Percentiles rank a stretch among this genome's conserved stretches.
Evolutionary conservation across 1,139 yeast genomes (phyloP).

Genomic region (Saccharomyces hybrid): DNA sequence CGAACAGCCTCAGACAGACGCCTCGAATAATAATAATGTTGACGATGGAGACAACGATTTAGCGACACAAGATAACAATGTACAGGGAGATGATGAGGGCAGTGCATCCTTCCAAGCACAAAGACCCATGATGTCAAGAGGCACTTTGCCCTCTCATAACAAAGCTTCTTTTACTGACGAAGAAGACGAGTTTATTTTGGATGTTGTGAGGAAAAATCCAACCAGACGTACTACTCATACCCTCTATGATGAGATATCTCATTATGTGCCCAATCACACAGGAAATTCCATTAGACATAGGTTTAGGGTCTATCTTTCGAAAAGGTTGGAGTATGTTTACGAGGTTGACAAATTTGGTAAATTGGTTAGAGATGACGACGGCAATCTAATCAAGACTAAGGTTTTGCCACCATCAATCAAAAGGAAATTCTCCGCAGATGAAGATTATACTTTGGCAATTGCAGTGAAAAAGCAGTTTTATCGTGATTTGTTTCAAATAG

Average conservation of each 20-base stretch:
- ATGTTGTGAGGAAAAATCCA: constrained; percentile 60
- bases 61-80: constrained; percentile 1
- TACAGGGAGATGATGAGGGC: constrained; percentile 3
- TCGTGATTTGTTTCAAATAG: constrained; percentile 28
- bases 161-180: constrained; percentile 45
- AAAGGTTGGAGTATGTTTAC: constrained; percentile 50
- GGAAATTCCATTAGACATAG: constrained; percentile 69
- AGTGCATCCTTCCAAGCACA: constrained; percentile 3
- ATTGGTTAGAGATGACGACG: constrained; percentile 44
- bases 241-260: constrained; percentile 54
- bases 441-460: constrained; percentile 54
- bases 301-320: constrained; percentile 50
- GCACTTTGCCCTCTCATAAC: constrained; percentile 22
- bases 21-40: neutral
- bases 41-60: constrained; percentile 3
- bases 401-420: constrained; percentile 52
- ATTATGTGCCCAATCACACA: constrained; percentile 54
- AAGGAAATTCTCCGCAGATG: constrained; percentile 57
- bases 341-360: constrained; percentile 50
- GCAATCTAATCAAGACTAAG: constrained; percentile 39
- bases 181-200: constrained; percentile 60
- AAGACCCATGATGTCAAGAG: neutral
- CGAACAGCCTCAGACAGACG: neutral
- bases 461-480: constrained; percentile 36
- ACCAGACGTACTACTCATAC: constrained; percentile 58